phyloP scores from a whole-genome alignment of 345 rosid species.

The Eucalyptus caleyi region DNA sequence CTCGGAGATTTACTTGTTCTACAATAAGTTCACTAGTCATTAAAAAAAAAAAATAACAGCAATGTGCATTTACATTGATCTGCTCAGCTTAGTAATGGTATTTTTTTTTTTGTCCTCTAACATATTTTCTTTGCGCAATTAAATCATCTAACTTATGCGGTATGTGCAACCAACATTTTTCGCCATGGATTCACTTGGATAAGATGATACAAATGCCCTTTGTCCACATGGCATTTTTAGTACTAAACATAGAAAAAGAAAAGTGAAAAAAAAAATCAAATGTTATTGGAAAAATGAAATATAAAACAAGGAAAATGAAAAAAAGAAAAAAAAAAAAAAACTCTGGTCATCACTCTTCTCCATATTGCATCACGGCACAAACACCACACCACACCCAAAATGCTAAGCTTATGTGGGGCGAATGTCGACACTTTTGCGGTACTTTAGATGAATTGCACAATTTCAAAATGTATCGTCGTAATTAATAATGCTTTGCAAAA shows the following conservation, averaged over 20 bases:
- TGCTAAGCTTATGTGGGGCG: background rate
- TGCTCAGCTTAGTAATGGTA: background rate
- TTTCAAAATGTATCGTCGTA: too few species aligned
- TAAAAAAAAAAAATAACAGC: background rate
- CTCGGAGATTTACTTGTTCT: background rate
- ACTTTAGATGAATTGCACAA: background rate
- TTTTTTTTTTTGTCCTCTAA: background rate
- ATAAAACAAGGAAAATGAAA: background rate
- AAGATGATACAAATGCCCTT: background rate
- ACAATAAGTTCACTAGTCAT: background rate
- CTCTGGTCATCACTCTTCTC: background rate
- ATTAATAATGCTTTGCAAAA: too few species aligned
- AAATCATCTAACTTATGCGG: background rate
- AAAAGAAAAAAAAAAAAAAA: background rate
- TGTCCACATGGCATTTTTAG: background rate
- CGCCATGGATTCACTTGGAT: background rate
- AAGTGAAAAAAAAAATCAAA: background rate
- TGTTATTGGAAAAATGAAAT: background rate
- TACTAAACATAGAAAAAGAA: background rate
- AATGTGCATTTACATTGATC: background rate
- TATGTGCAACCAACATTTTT: background rate
- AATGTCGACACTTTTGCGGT: background rate
- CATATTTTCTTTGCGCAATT: background rate
- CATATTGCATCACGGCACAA: background rate
- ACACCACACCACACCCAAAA: background rate